Evolutionary conservation across 352 stramenopile genomes (phyloP).

Genomic region (Phytophthora cryptogea): DNA sequence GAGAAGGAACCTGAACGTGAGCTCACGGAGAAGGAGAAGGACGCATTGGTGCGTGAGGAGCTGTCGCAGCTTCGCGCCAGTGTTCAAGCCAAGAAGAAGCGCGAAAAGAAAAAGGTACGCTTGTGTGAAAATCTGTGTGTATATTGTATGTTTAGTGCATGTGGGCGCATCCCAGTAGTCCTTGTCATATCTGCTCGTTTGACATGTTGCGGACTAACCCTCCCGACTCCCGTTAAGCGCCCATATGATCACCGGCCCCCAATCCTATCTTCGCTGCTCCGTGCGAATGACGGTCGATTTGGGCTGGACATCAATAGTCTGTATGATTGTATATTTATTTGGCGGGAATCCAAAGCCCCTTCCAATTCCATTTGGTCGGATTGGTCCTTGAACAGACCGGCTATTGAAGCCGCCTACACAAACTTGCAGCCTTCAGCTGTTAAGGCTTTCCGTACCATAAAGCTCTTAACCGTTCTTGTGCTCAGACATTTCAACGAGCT

Average conservation of each 20-base stretch:
- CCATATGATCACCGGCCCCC: slow-evolving; percentile 58
- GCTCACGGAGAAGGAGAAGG: slow-evolving; percentile 82
- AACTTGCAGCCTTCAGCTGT: slow-evolving; percentile 92
- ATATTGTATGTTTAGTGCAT: slow-evolving; percentile 24
- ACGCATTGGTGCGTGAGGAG: slow-evolving; percentile 83
- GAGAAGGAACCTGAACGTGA: slow-evolving; percentile 51
- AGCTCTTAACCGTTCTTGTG: slow-evolving; percentile 90
- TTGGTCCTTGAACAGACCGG: slow-evolving; percentile 93
- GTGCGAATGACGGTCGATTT: slow-evolving; percentile 78
- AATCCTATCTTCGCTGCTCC: slow-evolving; percentile 57
- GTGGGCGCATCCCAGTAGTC: slow-evolving; percentile 89
- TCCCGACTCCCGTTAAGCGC: slow-evolving; percentile 91
- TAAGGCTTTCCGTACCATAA: slow-evolving; percentile 71
- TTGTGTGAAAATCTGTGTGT: slow-evolving; percentile 26
- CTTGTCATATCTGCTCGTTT: slow-evolving; percentile 77
- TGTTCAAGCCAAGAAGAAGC: slow-evolving; percentile 86
- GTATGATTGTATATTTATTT: slow-evolving; percentile 31
- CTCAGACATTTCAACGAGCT: slow-evolving; percentile 67
- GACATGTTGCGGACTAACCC: slow-evolving; percentile 90
- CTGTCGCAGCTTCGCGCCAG: slow-evolving; percentile 78
- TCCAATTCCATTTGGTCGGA: slow-evolving; percentile 78
- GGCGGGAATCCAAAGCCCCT: slow-evolving; percentile 88
- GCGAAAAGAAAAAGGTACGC: slow-evolving; percentile 90
- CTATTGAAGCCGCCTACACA: slow-evolving; percentile 90
- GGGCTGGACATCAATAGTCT: slow-evolving; percentile 51